phyloP scores from a whole-genome alignment of 306 rosid species.

The Psophocarpus tetragonolobus region DNA sequence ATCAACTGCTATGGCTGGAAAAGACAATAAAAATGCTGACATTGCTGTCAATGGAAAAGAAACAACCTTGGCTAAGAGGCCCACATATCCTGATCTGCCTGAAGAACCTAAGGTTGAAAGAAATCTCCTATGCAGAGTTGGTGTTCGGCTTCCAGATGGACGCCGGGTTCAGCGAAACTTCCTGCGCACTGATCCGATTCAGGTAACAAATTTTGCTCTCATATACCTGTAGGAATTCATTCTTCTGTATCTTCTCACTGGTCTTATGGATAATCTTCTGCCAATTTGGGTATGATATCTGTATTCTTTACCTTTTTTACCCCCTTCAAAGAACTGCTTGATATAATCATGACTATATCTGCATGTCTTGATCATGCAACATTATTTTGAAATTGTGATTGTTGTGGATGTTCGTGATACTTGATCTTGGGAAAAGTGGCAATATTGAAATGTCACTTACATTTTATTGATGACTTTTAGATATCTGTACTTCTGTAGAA shows the following conservation, averaged over 20 bases:
- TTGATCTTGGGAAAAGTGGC: neutral
- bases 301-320: neutral
- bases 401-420: neutral
- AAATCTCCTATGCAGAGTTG: constrained; percentile 78
- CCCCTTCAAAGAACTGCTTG: neutral
- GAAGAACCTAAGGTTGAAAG: constrained; percentile 88
- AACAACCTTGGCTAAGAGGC: constrained; percentile 44
- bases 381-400: neutral
- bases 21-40: constrained; percentile 43
- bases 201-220: constrained; percentile 47
- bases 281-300: neutral
- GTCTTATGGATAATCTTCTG: constrained; percentile 3
- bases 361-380: constrained; percentile 19
- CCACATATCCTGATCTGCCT: constrained; percentile 71
- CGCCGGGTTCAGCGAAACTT: constrained; percentile 84
- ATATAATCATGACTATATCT: neutral
- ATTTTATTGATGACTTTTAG: neutral
- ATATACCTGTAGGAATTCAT: neutral
- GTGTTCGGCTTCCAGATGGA: constrained; percentile 91
- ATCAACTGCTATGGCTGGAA: constrained; percentile 34
- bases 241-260: neutral
- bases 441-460: neutral
- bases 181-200: constrained; percentile 74
- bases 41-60: constrained; percentile 45
- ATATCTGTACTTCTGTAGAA: neutral